Conservation (phyloP, 805 yeast species). For the Saturnispora diversa region DNA sequence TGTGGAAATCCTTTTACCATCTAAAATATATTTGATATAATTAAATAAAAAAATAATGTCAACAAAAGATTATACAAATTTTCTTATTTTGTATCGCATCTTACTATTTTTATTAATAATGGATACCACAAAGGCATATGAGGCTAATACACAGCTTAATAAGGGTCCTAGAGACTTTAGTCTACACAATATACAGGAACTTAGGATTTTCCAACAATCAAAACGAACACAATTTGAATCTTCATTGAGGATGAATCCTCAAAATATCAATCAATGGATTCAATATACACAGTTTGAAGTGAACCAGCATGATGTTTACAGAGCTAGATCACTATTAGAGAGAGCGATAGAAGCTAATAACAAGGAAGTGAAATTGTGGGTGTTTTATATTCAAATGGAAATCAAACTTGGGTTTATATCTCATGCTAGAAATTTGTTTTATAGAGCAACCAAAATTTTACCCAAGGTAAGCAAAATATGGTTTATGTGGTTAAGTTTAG, state of each 20-base stretch:
- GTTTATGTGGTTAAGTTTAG: conserved; percentile 75
- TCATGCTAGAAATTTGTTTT: conserved; percentile 81
- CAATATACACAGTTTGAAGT: conserved; percentile 85
- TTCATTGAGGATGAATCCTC: conserved; percentile 76
- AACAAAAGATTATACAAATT: no score
- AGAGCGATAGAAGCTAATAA: conserved; percentile 57
- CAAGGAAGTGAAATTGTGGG: conserved; percentile 72
- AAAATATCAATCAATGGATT: conserved; percentile 82
- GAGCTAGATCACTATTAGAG: conserved; percentile 85
- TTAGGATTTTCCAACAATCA: conserved; percentile 63
- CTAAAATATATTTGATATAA: no score
- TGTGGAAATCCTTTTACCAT: conserved; percentile 7
- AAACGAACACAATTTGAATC: conserved; percentile 79
- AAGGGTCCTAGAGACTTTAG: conserved; percentile 36
- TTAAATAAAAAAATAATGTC: no score
- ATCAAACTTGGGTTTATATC: conserved; percentile 62
- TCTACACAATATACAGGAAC: conserved; percentile 71
- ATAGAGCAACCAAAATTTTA: conserved; percentile 62
- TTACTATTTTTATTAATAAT: no score
- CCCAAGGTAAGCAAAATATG: conserved; percentile 83
- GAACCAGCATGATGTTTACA: conserved; percentile 63
- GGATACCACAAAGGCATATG: conserved; percentile 3
- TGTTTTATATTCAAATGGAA: conserved; percentile 73
- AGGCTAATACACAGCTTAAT: conserved; percentile 4
- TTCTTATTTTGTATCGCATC: no score